Percentiles rank a stretch among this genome's conserved stretches.
Conservation (phyloP, 1,284 basidiomycete genomes). For the Tranzscheliella williamsii region DNA sequence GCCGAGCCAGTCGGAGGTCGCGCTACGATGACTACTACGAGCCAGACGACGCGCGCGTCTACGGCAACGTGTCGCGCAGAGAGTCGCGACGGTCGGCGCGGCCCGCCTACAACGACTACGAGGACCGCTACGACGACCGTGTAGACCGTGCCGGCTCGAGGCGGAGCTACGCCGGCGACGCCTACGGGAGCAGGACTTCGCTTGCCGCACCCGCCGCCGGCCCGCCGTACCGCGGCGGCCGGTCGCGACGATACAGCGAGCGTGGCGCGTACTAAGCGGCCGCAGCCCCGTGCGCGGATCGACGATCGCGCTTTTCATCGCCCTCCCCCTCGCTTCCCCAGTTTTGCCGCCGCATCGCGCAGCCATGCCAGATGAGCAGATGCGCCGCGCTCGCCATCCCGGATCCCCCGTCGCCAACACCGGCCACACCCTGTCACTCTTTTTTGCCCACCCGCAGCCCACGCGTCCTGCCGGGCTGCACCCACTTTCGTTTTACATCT, state of each 20-base stretch:
- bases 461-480: too few relatives aligned
- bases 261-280: conserved; percentile 34
- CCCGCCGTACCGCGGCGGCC: conserved; percentile 32
- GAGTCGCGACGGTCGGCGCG: conserved; percentile 15
- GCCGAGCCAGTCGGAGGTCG: conserved; percentile 30
- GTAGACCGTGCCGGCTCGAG: conserved; percentile 11
- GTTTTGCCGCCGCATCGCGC: too few relatives aligned
- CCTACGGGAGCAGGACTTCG: conserved; percentile 22
- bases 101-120: conserved; percentile 7
- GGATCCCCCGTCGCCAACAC: too few relatives aligned
- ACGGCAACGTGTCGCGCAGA: conserved; percentile 25
- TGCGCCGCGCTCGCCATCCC: too few relatives aligned
- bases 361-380: too few relatives aligned
- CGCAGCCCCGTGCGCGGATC: too few relatives aligned
- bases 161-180: conserved; percentile 12
- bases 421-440: too few relatives aligned
- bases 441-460: too few relatives aligned
- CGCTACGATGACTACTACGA: conserved; percentile 40
- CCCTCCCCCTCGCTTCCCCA: too few relatives aligned
- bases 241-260: conserved; percentile 38
- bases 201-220: conserved; percentile 11
- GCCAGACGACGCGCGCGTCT: conserved; percentile 31
- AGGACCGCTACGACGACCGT: conserved; percentile 25
- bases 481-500: too few relatives aligned
- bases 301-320: too few relatives aligned